phyloP scores from a whole-genome alignment of 345 rosid species.

The Brassica carinata region DNA sequence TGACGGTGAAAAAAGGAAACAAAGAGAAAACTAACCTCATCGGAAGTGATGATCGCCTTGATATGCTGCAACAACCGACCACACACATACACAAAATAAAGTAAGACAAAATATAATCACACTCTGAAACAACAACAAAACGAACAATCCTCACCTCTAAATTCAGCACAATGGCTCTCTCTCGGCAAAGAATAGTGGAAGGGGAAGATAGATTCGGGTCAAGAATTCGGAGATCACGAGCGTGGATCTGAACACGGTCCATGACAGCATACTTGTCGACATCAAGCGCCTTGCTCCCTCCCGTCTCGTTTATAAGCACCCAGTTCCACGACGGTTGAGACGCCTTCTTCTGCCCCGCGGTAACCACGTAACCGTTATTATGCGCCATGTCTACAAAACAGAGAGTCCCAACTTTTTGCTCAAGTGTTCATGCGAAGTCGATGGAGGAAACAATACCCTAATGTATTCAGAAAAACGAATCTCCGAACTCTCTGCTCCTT shows the following conservation, averaged over 20 bases:
- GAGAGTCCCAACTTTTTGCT: background rate
- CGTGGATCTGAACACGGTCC: conserved; percentile 96
- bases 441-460: background rate
- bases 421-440: background rate
- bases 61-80: conserved; percentile 62
- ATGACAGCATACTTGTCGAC: conserved; percentile 84
- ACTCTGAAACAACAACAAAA: background rate
- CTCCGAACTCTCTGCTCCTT: conserved; percentile 20
- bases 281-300: conserved; percentile 57
- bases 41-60: conserved; percentile 92
- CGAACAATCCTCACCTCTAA: conserved; percentile 58
- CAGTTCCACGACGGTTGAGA: conserved; percentile 70
- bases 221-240: conserved; percentile 93
- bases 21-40: conserved; percentile 65
- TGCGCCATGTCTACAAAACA: conserved; percentile 57
- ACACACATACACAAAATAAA: background rate
- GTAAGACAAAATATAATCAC: background rate
- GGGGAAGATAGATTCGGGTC: conserved; percentile 93
- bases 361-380: conserved; percentile 63
- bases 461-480: background rate
- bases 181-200: conserved; percentile 92
- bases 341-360: conserved; percentile 82
- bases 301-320: conserved; percentile 59
- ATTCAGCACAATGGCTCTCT: conserved; percentile 89
- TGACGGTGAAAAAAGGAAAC: background rate